Evolutionary conservation across 176 grass and related monocot genomes (phyloP).

Genomic region (Ampelocalamus luodianensis): DNA sequence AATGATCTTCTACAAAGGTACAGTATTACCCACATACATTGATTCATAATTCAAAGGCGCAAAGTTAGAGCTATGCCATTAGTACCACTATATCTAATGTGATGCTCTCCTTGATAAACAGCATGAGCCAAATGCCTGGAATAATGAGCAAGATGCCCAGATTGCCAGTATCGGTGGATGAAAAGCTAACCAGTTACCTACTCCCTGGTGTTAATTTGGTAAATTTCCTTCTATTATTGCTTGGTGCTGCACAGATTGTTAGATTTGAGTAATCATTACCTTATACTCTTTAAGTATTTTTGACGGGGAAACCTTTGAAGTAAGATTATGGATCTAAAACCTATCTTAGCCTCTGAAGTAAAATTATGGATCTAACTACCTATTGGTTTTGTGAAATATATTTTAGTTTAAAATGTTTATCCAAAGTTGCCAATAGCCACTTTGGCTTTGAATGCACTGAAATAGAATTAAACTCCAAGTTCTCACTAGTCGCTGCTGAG

Average conservation of each 20-base stretch:
- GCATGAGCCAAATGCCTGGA: constrained; percentile 88
- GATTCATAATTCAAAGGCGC: not conserved
- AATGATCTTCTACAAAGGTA: constrained; percentile 76
- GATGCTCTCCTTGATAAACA: constrained; percentile 47
- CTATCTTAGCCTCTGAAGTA: not conserved
- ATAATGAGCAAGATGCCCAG: constrained; percentile 92
- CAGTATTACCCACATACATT: constrained; percentile 8
- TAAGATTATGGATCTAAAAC: constrained; percentile 3
- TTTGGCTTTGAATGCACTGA: not conserved
- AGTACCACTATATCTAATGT: constrained; percentile 33
- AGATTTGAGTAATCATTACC: constrained; percentile 19
- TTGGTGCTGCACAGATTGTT: not conserved
- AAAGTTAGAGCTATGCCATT: constrained; percentile 3
- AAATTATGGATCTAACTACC: not conserved
- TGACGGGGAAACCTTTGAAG: not conserved
- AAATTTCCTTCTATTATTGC: constrained; percentile 43
- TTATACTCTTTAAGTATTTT: not conserved
- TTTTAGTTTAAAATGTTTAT: not conserved
- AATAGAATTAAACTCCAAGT: not conserved
- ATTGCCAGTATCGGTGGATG: constrained; percentile 67
- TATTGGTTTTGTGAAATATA: not conserved
- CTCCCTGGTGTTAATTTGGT: constrained; percentile 59
- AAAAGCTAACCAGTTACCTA: constrained; percentile 63
- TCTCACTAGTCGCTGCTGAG: not conserved
- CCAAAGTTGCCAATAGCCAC: not conserved